Conservation (phyloP, 2,329 filamentous ascomycete genomes). For the Alternaria dauci region DNA sequence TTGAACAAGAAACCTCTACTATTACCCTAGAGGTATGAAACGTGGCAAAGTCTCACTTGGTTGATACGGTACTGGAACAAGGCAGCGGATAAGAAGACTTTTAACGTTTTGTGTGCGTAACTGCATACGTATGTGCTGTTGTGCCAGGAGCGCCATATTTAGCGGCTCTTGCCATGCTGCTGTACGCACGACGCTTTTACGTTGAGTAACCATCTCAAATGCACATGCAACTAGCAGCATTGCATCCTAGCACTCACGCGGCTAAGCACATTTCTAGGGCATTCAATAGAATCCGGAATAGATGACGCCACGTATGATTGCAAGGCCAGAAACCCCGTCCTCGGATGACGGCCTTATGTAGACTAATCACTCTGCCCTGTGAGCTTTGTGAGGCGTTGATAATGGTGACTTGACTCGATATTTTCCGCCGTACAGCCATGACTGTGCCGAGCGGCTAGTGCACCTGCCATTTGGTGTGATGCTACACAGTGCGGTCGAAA, state of each 20-base stretch:
- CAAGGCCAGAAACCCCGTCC: not conserved
- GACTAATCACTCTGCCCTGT: not conserved
- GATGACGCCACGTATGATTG: not conserved
- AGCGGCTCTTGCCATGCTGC: not conserved
- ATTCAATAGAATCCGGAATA: not conserved
- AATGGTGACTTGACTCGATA: not conserved
- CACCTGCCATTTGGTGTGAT: not conserved
- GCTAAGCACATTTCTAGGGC: not conserved
- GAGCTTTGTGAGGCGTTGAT: not conserved
- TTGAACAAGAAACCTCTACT: not conserved
- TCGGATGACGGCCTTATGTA: not conserved
- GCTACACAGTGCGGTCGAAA: not conserved
- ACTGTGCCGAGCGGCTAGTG: not conserved
- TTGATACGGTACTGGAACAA: not conserved
- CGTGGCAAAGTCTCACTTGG: not conserved
- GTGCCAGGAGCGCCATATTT: not conserved
- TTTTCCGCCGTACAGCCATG: not conserved
- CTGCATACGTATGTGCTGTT: not conserved
- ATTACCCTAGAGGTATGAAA: not conserved
- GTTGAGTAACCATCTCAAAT: not conserved
- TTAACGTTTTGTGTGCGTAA: not conserved
- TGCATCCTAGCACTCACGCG: not conserved
- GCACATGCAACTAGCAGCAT: not conserved
- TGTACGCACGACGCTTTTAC: not conserved
- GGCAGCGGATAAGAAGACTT: not conserved